Percentiles rank a stretch among this genome's conserved stretches.
These are phyloP conservation scores for Penicillium nucicola DNA, from an alignment of 495 filamentous ascomycete genomes.

Conservation along the genomic window DNA sequence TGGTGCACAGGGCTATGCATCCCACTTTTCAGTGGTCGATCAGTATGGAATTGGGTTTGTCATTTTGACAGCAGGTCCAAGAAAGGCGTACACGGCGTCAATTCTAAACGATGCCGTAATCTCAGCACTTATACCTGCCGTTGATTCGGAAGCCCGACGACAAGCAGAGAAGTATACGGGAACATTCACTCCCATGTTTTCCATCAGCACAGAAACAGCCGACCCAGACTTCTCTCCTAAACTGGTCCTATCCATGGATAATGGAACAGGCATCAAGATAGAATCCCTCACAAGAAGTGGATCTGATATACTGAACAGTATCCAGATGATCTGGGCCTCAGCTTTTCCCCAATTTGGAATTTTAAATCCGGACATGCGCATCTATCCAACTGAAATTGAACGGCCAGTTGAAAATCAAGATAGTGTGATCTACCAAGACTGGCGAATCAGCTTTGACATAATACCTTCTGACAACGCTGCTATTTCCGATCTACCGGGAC, in stretches of 20 bases:
- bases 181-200: too few relatives aligned
- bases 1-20: constrained; percentile 11
- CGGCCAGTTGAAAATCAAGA: neutral
- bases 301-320: constrained; percentile 1
- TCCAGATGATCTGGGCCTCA: constrained; percentile 5
- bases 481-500: constrained; percentile 15
- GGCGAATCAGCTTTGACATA: constrained; percentile 12
- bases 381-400: constrained; percentile 11
- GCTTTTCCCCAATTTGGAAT: constrained; percentile 4
- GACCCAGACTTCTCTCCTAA: too few relatives aligned
- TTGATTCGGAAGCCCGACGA: neutral
- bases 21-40: constrained; percentile 10
- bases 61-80: constrained; percentile 7
- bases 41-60: constrained; percentile 10
- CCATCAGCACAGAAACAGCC: too few relatives aligned
- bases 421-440: constrained; percentile 7
- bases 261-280: constrained; percentile 7
- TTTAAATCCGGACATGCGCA: constrained; percentile 3
- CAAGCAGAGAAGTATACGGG: too few relatives aligned
- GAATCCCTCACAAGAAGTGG: constrained; percentile 1
- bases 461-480: constrained; percentile 4
- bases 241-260: neutral
- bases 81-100: neutral
- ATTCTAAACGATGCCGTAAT: constrained; percentile 13
- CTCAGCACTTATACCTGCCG: constrained; percentile 5